Conservation (phyloP, 179 eudicot genomes). For the Beta macrorhiza region DNA sequence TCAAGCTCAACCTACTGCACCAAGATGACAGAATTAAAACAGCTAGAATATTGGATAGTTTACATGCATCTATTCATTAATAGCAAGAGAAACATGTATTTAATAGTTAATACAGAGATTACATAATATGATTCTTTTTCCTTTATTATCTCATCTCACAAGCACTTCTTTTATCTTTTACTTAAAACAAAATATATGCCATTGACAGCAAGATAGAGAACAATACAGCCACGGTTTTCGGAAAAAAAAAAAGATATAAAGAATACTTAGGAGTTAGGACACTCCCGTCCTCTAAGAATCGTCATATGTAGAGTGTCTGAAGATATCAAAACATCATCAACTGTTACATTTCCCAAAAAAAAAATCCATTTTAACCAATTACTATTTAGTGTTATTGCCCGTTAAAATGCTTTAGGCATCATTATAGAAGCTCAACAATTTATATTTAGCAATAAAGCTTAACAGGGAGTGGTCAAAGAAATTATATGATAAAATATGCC, state of each 20-base stretch:
- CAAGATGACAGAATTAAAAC: conserved; percentile 38
- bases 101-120: neutral
- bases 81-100: neutral
- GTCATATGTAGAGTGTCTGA: neutral
- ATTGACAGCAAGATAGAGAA: neutral
- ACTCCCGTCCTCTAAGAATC: neutral
- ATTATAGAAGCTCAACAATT: neutral
- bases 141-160: neutral
- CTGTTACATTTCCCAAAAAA: neutral
- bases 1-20: conserved; percentile 82
- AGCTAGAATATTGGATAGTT: conserved; percentile 8
- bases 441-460: neutral
- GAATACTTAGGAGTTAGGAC: neutral
- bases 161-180: neutral
- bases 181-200: neutral
- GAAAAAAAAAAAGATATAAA: neutral
- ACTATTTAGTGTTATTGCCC: neutral
- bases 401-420: neutral
- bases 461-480: neutral
- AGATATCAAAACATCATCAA: neutral
- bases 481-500: neutral
- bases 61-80: neutral
- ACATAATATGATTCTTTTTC: neutral
- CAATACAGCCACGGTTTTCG: neutral
- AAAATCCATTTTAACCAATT: neutral